Evolutionary conservation across 805 yeast species (phyloP).

Genomic region (Sporopachydermia lactativora): DNA sequence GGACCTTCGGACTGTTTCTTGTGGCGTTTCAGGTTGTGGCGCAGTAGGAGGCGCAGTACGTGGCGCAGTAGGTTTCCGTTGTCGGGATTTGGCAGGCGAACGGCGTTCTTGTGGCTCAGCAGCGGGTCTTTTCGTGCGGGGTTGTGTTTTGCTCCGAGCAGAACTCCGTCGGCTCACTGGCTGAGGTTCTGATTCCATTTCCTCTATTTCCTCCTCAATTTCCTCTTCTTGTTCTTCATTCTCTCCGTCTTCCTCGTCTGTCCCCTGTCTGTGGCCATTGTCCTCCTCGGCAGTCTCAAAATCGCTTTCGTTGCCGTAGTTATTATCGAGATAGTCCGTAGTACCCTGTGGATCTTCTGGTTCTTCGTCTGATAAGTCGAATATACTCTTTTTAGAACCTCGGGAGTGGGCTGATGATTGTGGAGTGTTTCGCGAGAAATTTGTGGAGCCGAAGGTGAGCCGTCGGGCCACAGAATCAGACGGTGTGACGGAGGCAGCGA

Average conservation of each 20-base stretch:
- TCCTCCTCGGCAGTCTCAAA: slow-evolving; percentile 5
- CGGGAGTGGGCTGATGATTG: background rate
- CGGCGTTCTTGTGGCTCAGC: too few species aligned
- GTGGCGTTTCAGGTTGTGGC: too few species aligned
- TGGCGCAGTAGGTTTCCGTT: too few species aligned
- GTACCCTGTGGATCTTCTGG: slow-evolving; percentile 6
- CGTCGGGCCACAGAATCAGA: slow-evolving; percentile 3
- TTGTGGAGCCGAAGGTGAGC: background rate
- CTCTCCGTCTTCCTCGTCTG: background rate
- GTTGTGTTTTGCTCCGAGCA: too few species aligned
- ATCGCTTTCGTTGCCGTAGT: slow-evolving; percentile 1
- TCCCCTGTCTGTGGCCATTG: slow-evolving; percentile 2
- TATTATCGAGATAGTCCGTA: too few species aligned
- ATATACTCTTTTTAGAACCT: background rate
- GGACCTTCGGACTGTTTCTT: slow-evolving; percentile 48
- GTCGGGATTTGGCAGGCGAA: too few species aligned
- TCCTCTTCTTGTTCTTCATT: slow-evolving; percentile 7
- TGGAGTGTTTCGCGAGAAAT: background rate
- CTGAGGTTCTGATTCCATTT: too few species aligned
- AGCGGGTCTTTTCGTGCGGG: too few species aligned
- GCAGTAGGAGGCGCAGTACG: too few species aligned
- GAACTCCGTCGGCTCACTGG: too few species aligned
- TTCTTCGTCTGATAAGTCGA: slow-evolving; percentile 3
- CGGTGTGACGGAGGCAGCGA: slow-evolving; percentile 2
- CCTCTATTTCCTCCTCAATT: slow-evolving; percentile 4